phyloP scores from a whole-genome alignment of 495 filamentous ascomycete species.

The Copromyces sp. region DNA sequence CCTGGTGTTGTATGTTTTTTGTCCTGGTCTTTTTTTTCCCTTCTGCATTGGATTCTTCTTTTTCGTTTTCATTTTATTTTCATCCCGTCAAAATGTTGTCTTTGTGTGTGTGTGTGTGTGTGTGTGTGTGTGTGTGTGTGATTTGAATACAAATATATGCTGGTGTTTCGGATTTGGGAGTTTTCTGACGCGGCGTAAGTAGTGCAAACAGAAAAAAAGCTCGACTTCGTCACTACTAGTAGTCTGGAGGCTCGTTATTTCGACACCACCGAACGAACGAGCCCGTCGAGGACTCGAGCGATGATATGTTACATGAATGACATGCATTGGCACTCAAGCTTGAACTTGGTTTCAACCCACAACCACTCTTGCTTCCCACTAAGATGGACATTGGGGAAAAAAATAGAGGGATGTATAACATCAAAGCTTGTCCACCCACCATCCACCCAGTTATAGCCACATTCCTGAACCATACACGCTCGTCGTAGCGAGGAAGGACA shows the following conservation, averaged over 20 bases:
- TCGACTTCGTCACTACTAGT: neutral
- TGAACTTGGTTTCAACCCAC: neutral
- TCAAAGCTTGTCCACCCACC: neutral
- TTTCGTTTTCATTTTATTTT: neutral
- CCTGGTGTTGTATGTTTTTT: constrained; percentile 19
- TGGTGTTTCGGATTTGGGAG: neutral
- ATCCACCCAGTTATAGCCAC: neutral
- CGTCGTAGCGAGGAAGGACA: neutral
- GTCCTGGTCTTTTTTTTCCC: neutral
- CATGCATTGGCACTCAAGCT: neutral
- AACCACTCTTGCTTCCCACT: neutral
- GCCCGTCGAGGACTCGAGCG: neutral
- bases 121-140: neutral
- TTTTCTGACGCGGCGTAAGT: neutral
- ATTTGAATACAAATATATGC: neutral
- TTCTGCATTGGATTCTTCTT: too few species aligned
- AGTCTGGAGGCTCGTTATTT: neutral
- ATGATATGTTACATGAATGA: neutral
- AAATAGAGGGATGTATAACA: neutral
- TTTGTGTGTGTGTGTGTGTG: too few species aligned
- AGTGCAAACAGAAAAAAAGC: neutral
- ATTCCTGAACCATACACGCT: neutral
- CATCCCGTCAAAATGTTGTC: neutral
- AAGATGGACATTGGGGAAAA: neutral
- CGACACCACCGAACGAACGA: neutral